phyloP scores from a whole-genome alignment of 2,329 filamentous ascomycete species.

The Apiospora pterosperma region DNA sequence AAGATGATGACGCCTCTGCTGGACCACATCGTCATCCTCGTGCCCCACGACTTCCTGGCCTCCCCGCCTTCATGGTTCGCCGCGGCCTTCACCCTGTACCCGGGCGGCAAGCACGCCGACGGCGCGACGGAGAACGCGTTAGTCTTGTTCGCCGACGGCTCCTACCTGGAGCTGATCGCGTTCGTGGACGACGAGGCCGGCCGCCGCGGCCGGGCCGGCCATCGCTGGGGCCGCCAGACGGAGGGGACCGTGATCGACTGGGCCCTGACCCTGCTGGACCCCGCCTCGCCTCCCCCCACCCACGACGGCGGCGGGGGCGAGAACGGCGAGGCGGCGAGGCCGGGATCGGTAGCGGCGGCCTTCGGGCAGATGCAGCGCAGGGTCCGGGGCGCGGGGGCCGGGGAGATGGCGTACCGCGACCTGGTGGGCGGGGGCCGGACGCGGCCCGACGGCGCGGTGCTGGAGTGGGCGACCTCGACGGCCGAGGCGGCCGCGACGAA shows the following conservation, averaged over 20 bases:
- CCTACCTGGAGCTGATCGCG: constrained; percentile 64
- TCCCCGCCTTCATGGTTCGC: constrained; percentile 48
- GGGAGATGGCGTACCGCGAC: constrained; percentile 41
- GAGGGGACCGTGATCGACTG: constrained; percentile 56
- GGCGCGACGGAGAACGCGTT: constrained; percentile 59
- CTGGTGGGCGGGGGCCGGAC: constrained; percentile 51
- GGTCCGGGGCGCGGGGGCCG: constrained; percentile 25
- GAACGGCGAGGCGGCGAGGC: background rate
- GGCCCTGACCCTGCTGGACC: constrained; percentile 45
- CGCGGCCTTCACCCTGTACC: constrained; percentile 52
- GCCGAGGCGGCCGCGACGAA: constrained; percentile 3
- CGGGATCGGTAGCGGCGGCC: constrained; percentile 18
- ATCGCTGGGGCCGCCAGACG: constrained; percentile 55
- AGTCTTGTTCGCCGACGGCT: constrained; percentile 59
- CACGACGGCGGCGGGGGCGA: constrained; percentile 15
- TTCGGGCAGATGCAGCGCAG: constrained; percentile 35
- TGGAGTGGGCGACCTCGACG: constrained; percentile 47
- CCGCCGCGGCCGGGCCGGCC: constrained; percentile 36
- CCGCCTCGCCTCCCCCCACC: background rate
- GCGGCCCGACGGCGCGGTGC: constrained; percentile 49
- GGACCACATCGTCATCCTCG: constrained; percentile 63
- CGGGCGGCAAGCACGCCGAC: constrained; percentile 60
- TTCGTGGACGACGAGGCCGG: constrained; percentile 45
- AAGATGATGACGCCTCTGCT: constrained; percentile 28
- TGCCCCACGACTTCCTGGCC: constrained; percentile 47